Conservation (phyloP, 2,329 filamentous ascomycete species). For the Lithohypha guttulata region DNA sequence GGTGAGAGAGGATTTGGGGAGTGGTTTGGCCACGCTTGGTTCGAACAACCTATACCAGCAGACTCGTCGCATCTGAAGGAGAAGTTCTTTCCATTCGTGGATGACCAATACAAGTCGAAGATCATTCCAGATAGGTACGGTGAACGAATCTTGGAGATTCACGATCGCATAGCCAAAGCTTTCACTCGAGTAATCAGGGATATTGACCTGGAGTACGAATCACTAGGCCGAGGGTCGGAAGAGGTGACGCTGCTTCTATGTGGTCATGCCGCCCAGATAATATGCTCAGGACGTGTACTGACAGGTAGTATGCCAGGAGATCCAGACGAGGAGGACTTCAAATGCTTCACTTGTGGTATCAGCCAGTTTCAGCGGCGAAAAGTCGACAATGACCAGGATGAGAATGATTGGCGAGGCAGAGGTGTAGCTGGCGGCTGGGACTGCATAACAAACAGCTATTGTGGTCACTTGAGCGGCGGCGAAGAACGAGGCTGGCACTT, state of each 20-base stretch:
- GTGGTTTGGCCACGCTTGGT: conserved; percentile 82
- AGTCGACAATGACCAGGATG: conserved; percentile 20
- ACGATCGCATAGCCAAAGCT: conserved; percentile 64
- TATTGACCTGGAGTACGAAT: conserved; percentile 29
- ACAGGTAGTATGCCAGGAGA: conserved; percentile 67
- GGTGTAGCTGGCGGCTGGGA: conserved; percentile 65
- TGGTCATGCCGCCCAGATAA: conserved; percentile 81
- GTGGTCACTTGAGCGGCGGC: conserved; percentile 65
- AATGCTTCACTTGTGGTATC: conserved; percentile 71
- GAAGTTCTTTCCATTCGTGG: conserved; percentile 53
- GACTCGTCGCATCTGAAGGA: conserved; percentile 48
- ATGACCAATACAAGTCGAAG: conserved; percentile 42
- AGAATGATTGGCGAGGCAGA: conserved; percentile 20
- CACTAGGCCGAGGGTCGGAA: conserved; percentile 40
- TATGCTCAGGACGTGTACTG: conserved; percentile 70
- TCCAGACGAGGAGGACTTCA: conserved; percentile 65
- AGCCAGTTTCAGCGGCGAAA: conserved; percentile 52
- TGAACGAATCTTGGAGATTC: conserved; percentile 68
- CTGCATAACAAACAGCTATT: conserved; percentile 72
- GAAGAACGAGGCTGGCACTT: conserved; percentile 72
- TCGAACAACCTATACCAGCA: conserved; percentile 73
- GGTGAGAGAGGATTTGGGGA: conserved; percentile 48
- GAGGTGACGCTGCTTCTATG: conserved; percentile 64
- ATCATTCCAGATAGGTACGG: conserved; percentile 63
- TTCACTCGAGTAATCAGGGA: conserved; percentile 26